phyloP scores from a whole-genome alignment of 306 rosid species.

The Crotalaria pallida region DNA sequence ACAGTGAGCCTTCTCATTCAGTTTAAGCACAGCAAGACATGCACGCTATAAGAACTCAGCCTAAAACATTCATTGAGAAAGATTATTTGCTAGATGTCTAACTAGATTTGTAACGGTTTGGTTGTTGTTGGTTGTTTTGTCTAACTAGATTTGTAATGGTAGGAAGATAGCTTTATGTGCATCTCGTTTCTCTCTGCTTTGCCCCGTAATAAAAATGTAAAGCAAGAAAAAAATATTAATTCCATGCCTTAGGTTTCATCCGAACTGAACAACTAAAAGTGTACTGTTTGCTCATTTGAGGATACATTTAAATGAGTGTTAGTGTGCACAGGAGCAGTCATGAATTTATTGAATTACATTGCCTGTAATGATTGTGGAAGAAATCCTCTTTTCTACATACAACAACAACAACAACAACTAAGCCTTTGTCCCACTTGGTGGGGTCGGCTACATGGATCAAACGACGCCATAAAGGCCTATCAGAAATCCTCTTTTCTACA shows the following conservation, averaged over 20 bases:
- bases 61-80: neutral
- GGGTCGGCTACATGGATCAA: too few relatives aligned
- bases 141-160: constrained; percentile 3
- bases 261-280: neutral
- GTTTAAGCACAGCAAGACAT: constrained; percentile 29
- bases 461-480: too few relatives aligned
- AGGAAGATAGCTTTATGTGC: too few relatives aligned
- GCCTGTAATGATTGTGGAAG: neutral
- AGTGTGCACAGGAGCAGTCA: neutral
- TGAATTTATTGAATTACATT: constrained; percentile 1
- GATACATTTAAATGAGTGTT: neutral
- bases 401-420: too few relatives aligned
- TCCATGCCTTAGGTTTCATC: neutral
- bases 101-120: constrained; percentile 7
- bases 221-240: neutral
- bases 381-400: neutral
- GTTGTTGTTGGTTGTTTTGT: too few relatives aligned
- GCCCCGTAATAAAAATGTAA: neutral
- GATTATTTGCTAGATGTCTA: neutral
- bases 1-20: constrained; percentile 29
- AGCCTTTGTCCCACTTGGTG: too few relatives aligned
- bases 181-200: neutral
- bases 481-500: neutral
- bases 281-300: neutral
- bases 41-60: neutral